Percentiles rank a stretch among this genome's conserved stretches.
Conservation (phyloP, 768 basidiomycete genomes). For the Suillus weaverae region DNA sequence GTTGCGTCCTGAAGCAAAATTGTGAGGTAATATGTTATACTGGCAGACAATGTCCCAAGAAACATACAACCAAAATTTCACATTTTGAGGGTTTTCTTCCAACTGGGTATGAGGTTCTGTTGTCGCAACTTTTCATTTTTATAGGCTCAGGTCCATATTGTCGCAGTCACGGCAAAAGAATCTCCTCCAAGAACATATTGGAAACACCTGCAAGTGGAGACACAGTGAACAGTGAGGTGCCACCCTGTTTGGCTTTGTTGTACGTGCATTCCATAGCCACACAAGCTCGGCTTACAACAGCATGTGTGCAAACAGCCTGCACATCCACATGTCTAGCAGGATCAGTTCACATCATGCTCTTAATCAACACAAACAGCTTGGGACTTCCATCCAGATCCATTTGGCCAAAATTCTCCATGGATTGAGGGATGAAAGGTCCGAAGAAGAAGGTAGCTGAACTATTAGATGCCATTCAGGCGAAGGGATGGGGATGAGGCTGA, state of each 20-base stretch:
- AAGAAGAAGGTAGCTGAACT: conserved; percentile 71
- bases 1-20: conserved; percentile 29
- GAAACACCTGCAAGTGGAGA: conserved; percentile 65
- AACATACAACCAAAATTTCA: conserved; percentile 27
- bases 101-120: conserved; percentile 1
- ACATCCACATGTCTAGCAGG: conserved; percentile 62
- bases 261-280: conserved; percentile 58
- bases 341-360: conserved; percentile 75
- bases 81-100: background rate
- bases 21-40: conserved; percentile 38
- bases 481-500: conserved; percentile 35
- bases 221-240: conserved; percentile 48
- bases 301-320: conserved; percentile 57
- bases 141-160: conserved; percentile 43
- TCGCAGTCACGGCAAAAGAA: conserved; percentile 44
- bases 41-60: conserved; percentile 37
- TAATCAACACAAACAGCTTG: conserved; percentile 67
- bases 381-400: conserved; percentile 68
- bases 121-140: conserved; percentile 11
- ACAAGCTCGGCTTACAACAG: conserved; percentile 64
- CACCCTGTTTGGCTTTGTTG: conserved; percentile 35
- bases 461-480: conserved; percentile 51
- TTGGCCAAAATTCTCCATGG: conserved; percentile 80
- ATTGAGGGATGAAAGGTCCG: conserved; percentile 42
- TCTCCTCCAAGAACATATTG: conserved; percentile 62